A percentile compares a stretch with the other conserved stretches of the same genome.
phyloP scores from a whole-genome alignment of 495 filamentous ascomycete species.

The Hypoxylon lenormandii region DNA sequence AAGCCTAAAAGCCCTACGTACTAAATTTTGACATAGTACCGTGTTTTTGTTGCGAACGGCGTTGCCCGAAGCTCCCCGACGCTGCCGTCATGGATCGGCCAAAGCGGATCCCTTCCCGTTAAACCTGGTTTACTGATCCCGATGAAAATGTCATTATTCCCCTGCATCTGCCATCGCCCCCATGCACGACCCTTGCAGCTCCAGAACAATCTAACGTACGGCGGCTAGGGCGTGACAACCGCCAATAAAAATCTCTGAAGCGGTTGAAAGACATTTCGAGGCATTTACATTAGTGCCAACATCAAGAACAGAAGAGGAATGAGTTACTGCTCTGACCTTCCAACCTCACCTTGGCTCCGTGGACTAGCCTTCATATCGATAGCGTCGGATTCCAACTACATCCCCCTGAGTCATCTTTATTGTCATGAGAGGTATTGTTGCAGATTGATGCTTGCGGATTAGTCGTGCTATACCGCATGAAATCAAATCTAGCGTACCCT shows the following conservation, averaged over 20 bases:
- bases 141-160: slow-evolving; percentile 25
- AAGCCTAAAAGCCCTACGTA: neutral
- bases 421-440: slow-evolving; percentile 6
- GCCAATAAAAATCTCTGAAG: slow-evolving; percentile 27
- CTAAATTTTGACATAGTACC: neutral
- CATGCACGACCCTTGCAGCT: slow-evolving; percentile 34
- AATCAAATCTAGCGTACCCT: slow-evolving; percentile 40
- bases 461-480: slow-evolving; percentile 18
- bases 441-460: slow-evolving; percentile 18
- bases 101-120: slow-evolving; percentile 41
- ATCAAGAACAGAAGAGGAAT: slow-evolving; percentile 7
- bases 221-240: slow-evolving; percentile 32
- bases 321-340: slow-evolving; percentile 8
- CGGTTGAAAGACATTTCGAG: slow-evolving; percentile 14
- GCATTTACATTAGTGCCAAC: slow-evolving; percentile 34
- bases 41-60: slow-evolving; percentile 7
- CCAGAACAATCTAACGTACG: slow-evolving; percentile 21
- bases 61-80: neutral
- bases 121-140: slow-evolving; percentile 24
- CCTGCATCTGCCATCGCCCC: slow-evolving; percentile 33
- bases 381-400: neutral
- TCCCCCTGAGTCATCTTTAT: slow-evolving; percentile 15
- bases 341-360: slow-evolving; percentile 12
- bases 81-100: slow-evolving; percentile 38
- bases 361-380: slow-evolving; percentile 26